A percentile compares a stretch with the other conserved stretches of the same genome.
Evolutionary conservation across 805 yeast species (phyloP).

Genomic region (Lipomyces sp.): DNA sequence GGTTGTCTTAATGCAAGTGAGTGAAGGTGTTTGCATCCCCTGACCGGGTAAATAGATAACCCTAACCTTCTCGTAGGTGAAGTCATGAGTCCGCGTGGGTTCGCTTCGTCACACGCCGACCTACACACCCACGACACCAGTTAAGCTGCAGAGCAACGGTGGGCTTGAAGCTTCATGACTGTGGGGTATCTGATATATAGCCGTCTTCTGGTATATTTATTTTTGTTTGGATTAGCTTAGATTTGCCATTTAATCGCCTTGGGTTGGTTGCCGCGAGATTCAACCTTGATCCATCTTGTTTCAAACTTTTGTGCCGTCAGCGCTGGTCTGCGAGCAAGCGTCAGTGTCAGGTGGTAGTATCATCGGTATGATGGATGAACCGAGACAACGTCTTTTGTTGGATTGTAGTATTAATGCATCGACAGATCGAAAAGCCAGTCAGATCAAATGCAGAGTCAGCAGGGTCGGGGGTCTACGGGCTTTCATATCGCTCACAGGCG

Average conservation of each 20-base stretch:
- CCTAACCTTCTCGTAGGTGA: neutral
- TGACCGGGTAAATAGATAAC: neutral
- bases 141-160: neutral
- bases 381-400: neutral
- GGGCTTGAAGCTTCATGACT: neutral
- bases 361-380: neutral
- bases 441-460: constrained; percentile 33
- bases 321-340: neutral
- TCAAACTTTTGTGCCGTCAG: constrained; percentile 16
- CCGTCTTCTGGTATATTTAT: neutral
- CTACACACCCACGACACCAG: neutral
- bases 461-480: constrained; percentile 53
- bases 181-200: neutral
- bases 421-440: neutral
- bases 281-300: neutral
- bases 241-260: neutral
- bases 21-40: too few relatives aligned
- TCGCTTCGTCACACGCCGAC: neutral
- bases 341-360: neutral
- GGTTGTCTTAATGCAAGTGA: too few relatives aligned
- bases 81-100: neutral
- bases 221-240: neutral
- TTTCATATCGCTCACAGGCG: constrained; percentile 96
- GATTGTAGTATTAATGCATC: neutral
- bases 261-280: neutral